Base-by-base conservation (phyloP, 2,329 filamentous ascomycete species). In the Beauveria scarabaeidicola region DNA sequence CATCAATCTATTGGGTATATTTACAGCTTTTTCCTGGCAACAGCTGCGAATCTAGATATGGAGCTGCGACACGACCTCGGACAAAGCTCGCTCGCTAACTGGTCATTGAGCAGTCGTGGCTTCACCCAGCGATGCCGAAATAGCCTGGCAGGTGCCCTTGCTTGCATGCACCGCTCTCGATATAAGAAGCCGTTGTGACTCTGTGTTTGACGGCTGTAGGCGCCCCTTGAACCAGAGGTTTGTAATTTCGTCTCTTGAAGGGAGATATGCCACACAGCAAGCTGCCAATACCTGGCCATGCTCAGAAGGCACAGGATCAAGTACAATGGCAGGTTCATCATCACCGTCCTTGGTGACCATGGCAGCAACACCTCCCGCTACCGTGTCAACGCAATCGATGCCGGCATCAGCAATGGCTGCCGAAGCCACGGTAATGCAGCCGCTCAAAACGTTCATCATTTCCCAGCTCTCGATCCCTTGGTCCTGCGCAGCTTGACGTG, bases 351-450 rank as follows among this genome's bases (percentile, higher is more conserved):
- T 63, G 64, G 73, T 70, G 15, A 94, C 86, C 52, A 96, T 73
- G 4, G 91, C 93, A 32, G 93, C 91, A 44, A 97, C 90, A 29
- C 94, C 94, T 10, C 92, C 94, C 32, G 89, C 84, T 19, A 97
- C 87, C 36, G 93, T 82, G 75, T 97, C 94, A 52, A 97, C 87
- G 69, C 91, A 97, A 70, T 99, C 94, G 62, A 99, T 97, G 9
- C 91, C 91, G 1, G 94, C 94, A 75, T 99, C 94, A 3, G 89
- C 89, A 69, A 99, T 85, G 15, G 94, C 94, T 10, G 93, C 93
- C 58, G 91, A 92, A 10, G 93, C 91, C 59, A 95, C 93, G 0
- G 91, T 97, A 66, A 99, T 91, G 70, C 92, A 97, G 1, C 91
- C 91, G 27, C 91, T 87, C 21, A 99, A 77, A 48, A 96, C 89